Evolutionary conservation across 1,284 basidiomycete genomes (phyloP).

Genomic region (Trametes polyzona): DNA sequence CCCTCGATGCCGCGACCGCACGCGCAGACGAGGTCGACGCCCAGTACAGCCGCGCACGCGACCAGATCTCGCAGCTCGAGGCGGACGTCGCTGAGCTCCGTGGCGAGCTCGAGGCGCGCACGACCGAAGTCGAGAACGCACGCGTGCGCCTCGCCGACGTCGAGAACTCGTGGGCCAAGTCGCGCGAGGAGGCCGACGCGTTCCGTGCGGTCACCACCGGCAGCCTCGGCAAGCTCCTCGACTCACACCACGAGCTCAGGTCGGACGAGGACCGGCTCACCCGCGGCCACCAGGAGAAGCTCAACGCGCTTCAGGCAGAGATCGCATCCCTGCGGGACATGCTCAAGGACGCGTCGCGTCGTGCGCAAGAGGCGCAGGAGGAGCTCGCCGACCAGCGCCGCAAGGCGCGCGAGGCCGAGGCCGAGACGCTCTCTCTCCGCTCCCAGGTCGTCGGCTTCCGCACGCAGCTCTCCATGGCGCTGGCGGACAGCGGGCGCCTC

Average conservation of each 20-base stretch:
- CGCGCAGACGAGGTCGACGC: slow-evolving; percentile 85
- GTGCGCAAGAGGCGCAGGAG: slow-evolving; percentile 69
- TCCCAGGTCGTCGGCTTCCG: slow-evolving; percentile 82
- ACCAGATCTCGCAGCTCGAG: slow-evolving; percentile 72
- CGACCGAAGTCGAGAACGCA: slow-evolving; percentile 73
- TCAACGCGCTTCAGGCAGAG: slow-evolving; percentile 82
- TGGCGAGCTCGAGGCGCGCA: slow-evolving; percentile 76
- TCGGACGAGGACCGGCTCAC: slow-evolving; percentile 77
- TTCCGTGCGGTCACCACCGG: slow-evolving; percentile 84
- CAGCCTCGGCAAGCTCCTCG: slow-evolving; percentile 82
- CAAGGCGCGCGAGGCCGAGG: slow-evolving; percentile 69
- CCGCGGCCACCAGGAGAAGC: slow-evolving; percentile 79
- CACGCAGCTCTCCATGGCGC: slow-evolving; percentile 72
- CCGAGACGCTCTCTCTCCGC: slow-evolving; percentile 71
- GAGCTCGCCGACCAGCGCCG: slow-evolving; percentile 75
- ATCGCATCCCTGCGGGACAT: slow-evolving; percentile 72
- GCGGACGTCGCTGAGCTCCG: slow-evolving; percentile 76
- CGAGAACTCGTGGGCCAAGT: slow-evolving; percentile 87
- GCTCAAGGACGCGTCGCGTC: slow-evolving; percentile 77
- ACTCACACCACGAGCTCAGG: slow-evolving; percentile 79
- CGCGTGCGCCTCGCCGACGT: slow-evolving; percentile 70
- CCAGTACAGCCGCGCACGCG: slow-evolving; percentile 70
- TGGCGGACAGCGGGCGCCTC: slow-evolving; percentile 75
- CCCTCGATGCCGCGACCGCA: slow-evolving; percentile 74
- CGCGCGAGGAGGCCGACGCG: slow-evolving; percentile 88